These are phyloP conservation scores for Syncephalastrum monosporum DNA, from an alignment of 371 early-diverging fungal genomes.

Conservation along the genomic window DNA sequence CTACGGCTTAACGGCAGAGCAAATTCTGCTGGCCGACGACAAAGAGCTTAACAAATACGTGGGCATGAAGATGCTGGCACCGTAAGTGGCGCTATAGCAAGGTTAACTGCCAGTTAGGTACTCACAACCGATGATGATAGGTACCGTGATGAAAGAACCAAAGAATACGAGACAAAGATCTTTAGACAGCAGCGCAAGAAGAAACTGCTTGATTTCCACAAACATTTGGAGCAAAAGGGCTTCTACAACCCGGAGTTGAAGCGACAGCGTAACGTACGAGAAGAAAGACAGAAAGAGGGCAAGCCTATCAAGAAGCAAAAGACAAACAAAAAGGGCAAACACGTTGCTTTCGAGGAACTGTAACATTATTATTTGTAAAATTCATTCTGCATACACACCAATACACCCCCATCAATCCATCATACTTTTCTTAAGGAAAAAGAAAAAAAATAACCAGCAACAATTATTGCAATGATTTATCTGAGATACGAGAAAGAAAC, in stretches of 20 bases:
- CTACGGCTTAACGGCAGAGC: constrained; percentile 78
- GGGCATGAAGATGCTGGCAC: constrained; percentile 85
- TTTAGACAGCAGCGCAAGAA: constrained; percentile 8
- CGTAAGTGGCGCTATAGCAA: constrained; percentile 53
- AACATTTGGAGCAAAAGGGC: constrained; percentile 9
- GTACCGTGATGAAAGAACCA: constrained; percentile 9
- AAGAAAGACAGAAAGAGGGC: too few species aligned
- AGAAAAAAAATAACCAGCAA: too few species aligned
- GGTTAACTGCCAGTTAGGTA: background rate
- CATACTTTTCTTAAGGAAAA: too few species aligned
- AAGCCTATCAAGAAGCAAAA: too few species aligned
- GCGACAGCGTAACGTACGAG: too few species aligned
- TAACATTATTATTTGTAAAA: too few species aligned
- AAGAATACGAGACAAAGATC: constrained; percentile 4
- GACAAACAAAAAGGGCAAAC: too few species aligned
- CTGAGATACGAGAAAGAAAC: too few species aligned
- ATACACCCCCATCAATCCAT: too few species aligned
- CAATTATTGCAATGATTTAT: too few species aligned
- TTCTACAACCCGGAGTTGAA: background rate
- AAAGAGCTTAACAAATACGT: constrained; percentile 81
- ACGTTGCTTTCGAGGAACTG: too few species aligned
- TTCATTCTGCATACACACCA: too few species aligned
- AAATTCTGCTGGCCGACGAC: constrained; percentile 91
- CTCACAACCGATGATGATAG: constrained; percentile 1
- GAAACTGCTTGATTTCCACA: constrained; percentile 5